phyloP scores from a whole-genome alignment of 2,329 filamentous ascomycete species.

The Arthrobotrys conoides region DNA sequence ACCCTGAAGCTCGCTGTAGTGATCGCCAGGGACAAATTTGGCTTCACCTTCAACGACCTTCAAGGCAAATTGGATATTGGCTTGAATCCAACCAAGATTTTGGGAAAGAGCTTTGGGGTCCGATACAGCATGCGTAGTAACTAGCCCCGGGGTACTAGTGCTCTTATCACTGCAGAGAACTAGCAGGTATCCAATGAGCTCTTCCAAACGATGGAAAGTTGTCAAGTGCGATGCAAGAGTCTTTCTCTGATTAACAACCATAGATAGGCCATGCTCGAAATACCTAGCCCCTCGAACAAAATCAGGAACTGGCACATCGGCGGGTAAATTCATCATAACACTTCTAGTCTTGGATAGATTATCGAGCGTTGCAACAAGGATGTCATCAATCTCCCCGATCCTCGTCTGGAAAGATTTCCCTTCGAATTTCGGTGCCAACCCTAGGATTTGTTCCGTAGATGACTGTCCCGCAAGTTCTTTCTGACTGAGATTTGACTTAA shows the following conservation, averaged over 20 bases:
- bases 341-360: conserved; percentile 70
- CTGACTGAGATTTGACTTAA: conserved; percentile 84
- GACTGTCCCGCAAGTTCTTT: conserved; percentile 81
- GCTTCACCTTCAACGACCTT: conserved; percentile 47
- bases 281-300: conserved; percentile 83
- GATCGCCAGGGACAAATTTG: conserved; percentile 30
- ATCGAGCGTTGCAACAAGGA: conserved; percentile 71
- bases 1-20: conserved; percentile 24
- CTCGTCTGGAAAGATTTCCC: conserved; percentile 64
- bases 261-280: conserved; percentile 85
- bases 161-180: conserved; percentile 18
- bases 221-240: conserved; percentile 68
- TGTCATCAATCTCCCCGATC: conserved; percentile 64
- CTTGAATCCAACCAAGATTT: conserved; percentile 37
- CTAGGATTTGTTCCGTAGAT: conserved; percentile 78
- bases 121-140: not conserved
- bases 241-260: conserved; percentile 75
- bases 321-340: conserved; percentile 77
- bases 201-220: conserved; percentile 67
- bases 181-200: conserved; percentile 64
- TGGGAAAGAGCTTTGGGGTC: not conserved
- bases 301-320: conserved; percentile 84
- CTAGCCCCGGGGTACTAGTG: not conserved
- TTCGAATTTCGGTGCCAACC: conserved; percentile 70
- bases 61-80: conserved; percentile 43